These are phyloP conservation scores for Thozetella sp. DNA, from an alignment of 495 filamentous ascomycete genomes.

Conservation along the genomic window DNA sequence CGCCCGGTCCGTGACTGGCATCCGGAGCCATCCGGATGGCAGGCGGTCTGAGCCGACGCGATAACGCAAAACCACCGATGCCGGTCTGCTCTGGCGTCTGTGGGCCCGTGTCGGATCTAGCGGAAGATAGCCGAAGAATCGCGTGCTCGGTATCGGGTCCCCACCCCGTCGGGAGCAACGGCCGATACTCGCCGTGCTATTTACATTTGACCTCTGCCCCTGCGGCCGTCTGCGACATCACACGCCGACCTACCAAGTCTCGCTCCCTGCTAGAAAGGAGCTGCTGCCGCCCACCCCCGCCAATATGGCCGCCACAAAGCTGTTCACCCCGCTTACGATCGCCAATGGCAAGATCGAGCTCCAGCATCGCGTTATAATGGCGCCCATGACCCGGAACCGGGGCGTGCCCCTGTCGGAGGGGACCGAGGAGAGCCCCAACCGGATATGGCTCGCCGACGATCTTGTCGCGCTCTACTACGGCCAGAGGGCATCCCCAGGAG, in stretches of 20 bases:
- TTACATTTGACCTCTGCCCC: too few relatives aligned
- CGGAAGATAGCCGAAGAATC: background rate
- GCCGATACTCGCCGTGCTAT: background rate
- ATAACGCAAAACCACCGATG: background rate
- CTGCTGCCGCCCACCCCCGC: background rate
- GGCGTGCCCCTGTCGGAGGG: constrained; percentile 28
- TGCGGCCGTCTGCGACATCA: too few relatives aligned
- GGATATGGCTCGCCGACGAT: constrained; percentile 33
- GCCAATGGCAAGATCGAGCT: constrained; percentile 24
- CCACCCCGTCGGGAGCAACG: background rate
- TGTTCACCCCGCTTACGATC: constrained; percentile 36
- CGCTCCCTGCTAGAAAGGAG: too few relatives aligned
- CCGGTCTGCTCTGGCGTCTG: too few relatives aligned
- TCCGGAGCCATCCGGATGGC: too few relatives aligned
- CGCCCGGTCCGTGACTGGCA: too few relatives aligned
- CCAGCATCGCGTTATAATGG: constrained; percentile 31
- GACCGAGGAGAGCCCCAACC: background rate
- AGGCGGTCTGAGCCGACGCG: background rate
- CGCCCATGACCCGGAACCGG: constrained; percentile 38
- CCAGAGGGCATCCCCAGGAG: constrained; percentile 57
- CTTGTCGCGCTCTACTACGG: constrained; percentile 56
- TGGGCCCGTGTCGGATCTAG: background rate
- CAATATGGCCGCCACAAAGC: background rate
- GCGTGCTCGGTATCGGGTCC: background rate
- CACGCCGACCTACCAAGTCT: background rate